These are phyloP conservation scores for Podosphaera fusca DNA, from an alignment of 2,329 filamentous ascomycete genomes.

Conservation along the genomic window DNA sequence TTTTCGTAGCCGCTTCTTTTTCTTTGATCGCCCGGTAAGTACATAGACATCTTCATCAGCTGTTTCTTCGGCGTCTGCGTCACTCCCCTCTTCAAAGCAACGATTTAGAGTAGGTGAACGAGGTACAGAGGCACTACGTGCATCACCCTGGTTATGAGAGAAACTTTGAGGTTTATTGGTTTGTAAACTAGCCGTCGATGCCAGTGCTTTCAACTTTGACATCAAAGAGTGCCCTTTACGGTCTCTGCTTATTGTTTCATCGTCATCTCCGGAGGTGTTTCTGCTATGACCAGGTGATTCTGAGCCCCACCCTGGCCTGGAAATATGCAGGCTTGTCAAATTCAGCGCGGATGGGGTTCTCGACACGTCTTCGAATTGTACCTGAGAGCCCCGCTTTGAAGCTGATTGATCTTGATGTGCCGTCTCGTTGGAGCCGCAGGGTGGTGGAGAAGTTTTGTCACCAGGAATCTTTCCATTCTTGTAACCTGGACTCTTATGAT, in stretches of 20 bases:
- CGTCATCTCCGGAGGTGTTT: slow-evolving; percentile 42
- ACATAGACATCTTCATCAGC: slow-evolving; percentile 45
- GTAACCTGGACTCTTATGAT: slow-evolving; percentile 14
- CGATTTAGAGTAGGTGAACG: slow-evolving; percentile 26
- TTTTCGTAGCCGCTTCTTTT: slow-evolving; percentile 38
- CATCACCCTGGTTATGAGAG: slow-evolving; percentile 14
- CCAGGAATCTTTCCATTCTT: slow-evolving; percentile 15
- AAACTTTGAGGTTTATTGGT: slow-evolving; percentile 22
- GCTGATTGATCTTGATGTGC: background rate
- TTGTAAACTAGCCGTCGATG: slow-evolving; percentile 24
- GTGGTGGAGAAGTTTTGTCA: slow-evolving; percentile 1
- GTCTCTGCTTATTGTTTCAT: slow-evolving; percentile 34
- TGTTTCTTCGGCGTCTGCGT: slow-evolving; percentile 72
- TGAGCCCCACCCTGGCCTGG: slow-evolving; percentile 22
- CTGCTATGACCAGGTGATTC: slow-evolving; percentile 31
- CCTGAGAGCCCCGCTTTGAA: background rate
- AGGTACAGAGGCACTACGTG: slow-evolving; percentile 19
- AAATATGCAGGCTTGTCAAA: slow-evolving; percentile 56
- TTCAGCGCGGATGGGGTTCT: slow-evolving; percentile 16
- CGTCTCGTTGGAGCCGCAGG: background rate
- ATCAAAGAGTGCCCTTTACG: slow-evolving; percentile 46
- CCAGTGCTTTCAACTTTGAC: slow-evolving; percentile 54
- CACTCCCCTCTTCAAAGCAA: slow-evolving; percentile 35
- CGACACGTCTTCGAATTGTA: slow-evolving; percentile 1
- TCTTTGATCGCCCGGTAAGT: slow-evolving; percentile 29